Evolutionary conservation across 2,329 filamentous ascomycete species (phyloP), one percentile per base, ranked within the genome.

Genomic region (Cadophora luteo-olivacea): DNA sequence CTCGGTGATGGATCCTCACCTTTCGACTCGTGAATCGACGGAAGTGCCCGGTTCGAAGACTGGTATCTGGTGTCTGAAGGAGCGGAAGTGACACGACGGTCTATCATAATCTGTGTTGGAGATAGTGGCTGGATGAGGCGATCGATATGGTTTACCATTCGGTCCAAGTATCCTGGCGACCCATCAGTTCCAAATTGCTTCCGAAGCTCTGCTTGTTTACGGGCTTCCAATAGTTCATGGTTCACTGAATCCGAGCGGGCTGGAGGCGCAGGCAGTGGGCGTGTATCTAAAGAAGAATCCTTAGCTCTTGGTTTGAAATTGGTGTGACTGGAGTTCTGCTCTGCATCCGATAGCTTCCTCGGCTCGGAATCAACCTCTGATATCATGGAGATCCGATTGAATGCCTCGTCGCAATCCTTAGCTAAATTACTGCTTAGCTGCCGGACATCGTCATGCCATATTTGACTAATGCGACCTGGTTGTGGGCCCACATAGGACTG

Each of bases 341-440:
- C 62, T 19, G 25, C 41, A 24, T 6, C 9, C 14, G 29, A 49
- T 24, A 36, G 57, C 14, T 60, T 60, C 32, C 32, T 38, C 11
- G 32, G 24, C 32, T 64, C 60, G 24, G 48, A 25, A 14, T 68
- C 57, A 55, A 49, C 29, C 14, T 55, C 51, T 32, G 67, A 54
- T 33, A 64, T 25, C 85, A 79, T 0, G 84, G 90, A 65, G 82
- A 85, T 73, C 52, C 91, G 89, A 76, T 93, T 94, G 82, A 98
- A 97, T 0, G 94, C 94, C 75, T 96, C 92, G 76, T 98, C 94
- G 76, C 94, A 97, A 68, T 96, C 92, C 79, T 93, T 93, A 61
- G 93, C 93, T 70, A 97, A 89, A 75, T 93, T 93, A 74, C 87
- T 88, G 74, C 93, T 97, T 67, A 97, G 91, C 74, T 95, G 91